Conservation (phyloP, 179 eudicot species). For the Sideroxylon spinosum region DNA sequence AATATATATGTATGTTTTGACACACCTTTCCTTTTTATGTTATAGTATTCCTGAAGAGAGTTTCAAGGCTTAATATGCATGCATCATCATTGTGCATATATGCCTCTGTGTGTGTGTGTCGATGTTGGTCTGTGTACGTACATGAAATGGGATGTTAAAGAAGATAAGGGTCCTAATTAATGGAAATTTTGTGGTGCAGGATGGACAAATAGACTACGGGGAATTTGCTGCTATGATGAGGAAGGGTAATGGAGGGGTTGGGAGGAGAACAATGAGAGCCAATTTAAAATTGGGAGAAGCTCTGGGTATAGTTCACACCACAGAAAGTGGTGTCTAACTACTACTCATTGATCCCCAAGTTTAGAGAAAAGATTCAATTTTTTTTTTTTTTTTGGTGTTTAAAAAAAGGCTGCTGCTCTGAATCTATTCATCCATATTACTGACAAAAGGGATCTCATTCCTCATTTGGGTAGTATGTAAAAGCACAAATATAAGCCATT, state of each 20-base stretch:
- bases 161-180: background rate
- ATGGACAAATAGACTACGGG: constrained; percentile 76
- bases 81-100: too few relatives aligned
- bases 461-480: background rate
- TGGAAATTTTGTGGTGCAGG: constrained; percentile 40
- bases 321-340: background rate
- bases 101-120: background rate
- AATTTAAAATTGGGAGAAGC: constrained; percentile 41
- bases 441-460: background rate
- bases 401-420: background rate
- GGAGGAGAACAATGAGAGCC: constrained; percentile 75
- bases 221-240: constrained; percentile 93
- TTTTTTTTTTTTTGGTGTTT: background rate
- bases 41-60: too few relatives aligned
- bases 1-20: too few relatives aligned
- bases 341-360: background rate
- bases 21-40: too few relatives aligned
- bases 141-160: too few relatives aligned
- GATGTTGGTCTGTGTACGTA: background rate
- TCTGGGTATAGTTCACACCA: constrained; percentile 18
- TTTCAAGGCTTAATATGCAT: too few relatives aligned
- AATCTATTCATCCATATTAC: background rate
- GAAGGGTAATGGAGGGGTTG: constrained; percentile 60
- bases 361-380: background rate
- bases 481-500: background rate